Base-by-base conservation (phyloP, 345 rosid genomes). In the Rhodamnia rubescens region DNA sequence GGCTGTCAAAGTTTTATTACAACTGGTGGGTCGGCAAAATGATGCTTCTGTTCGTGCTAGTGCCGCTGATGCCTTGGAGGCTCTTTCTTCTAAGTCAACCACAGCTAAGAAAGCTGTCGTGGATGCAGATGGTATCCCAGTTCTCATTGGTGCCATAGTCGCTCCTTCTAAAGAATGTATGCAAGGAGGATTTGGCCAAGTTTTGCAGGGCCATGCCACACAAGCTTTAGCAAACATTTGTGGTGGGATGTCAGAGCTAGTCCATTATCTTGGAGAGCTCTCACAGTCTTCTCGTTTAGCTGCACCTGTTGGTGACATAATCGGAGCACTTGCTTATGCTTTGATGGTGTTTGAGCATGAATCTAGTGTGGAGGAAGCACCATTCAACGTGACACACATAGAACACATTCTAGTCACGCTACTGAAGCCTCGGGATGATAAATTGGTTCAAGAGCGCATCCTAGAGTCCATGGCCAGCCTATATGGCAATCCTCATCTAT, bases 381-480 rank as follows among this genome's bases (percentile, higher is more conserved):
- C 90, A 83, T 92, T 95, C 90, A 90, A 96, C 83, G 91, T 93
- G 84, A 83, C 92, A 80, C 78, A 90, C 87, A 88, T 92, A 88
- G 97, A 96, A 87, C 89, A 91, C 85, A 88, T 90, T 88, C 88
- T 95, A 83, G 93, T 94, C 13, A 88, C 85, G 83, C 91, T 92
- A 85, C 86, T 95, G 53, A 93, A 93, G 92, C 97, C 98, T 86
- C 93, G 87, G 80, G 95, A 93, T 84, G 87, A 89, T 84, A 92
- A 93, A 81, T 87, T 95, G 87, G 85, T 95, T 86, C 98, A 94
- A 88, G 98, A 96, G 87, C 95, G 95, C 88, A 89, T 94, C 75
- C 91, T 96, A 86, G 98, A 95, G 93, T 98, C 98, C 52, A 93
- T 96, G 96, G 96, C 96, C 36, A 95, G 98, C 86, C 90, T 96